These are phyloP conservation scores for Panellus pusillus DNA, from an alignment of 768 basidiomycete genomes.

Conservation along the genomic window DNA sequence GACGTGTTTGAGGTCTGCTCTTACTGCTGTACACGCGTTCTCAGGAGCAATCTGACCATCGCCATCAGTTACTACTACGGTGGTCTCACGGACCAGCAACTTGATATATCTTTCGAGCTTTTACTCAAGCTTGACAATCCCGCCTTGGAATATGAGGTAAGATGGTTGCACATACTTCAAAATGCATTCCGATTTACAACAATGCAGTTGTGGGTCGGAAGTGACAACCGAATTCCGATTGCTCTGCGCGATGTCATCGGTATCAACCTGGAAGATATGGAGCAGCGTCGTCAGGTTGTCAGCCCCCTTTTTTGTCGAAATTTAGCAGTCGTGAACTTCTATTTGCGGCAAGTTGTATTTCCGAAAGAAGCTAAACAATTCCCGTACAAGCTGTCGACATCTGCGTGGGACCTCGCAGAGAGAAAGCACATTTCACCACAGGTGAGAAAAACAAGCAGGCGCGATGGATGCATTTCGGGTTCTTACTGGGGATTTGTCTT, in stretches of 20 bases:
- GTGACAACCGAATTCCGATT: constrained; percentile 27
- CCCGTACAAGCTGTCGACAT: constrained; percentile 45
- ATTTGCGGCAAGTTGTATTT: constrained; percentile 45
- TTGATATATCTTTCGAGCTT: constrained; percentile 36
- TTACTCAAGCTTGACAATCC: constrained; percentile 44
- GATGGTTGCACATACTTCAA: not conserved
- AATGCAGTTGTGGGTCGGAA: constrained; percentile 33
- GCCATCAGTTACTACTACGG: constrained; percentile 41
- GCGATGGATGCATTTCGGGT: not conserved
- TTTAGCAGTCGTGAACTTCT: constrained; percentile 45
- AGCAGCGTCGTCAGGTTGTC: constrained; percentile 29
- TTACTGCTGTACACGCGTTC: not conserved
- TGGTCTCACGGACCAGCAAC: constrained; percentile 41
- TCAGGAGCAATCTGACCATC: not conserved
- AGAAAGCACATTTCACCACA: constrained; percentile 1
- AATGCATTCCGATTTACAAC: not conserved
- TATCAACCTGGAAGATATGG: constrained; percentile 42
- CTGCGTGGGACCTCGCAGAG: constrained; percentile 43
- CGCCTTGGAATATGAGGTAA: constrained; percentile 35
- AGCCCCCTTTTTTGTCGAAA: constrained; percentile 38
- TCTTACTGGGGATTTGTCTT: constrained; percentile 12
- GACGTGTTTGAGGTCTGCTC: constrained; percentile 37
- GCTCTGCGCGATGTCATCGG: constrained; percentile 33
- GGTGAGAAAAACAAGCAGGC: not conserved
- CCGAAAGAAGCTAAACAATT: constrained; percentile 52